Conservation (phyloP, 108 stramenopile species). For the Asterionellopsis glacialis region DNA sequence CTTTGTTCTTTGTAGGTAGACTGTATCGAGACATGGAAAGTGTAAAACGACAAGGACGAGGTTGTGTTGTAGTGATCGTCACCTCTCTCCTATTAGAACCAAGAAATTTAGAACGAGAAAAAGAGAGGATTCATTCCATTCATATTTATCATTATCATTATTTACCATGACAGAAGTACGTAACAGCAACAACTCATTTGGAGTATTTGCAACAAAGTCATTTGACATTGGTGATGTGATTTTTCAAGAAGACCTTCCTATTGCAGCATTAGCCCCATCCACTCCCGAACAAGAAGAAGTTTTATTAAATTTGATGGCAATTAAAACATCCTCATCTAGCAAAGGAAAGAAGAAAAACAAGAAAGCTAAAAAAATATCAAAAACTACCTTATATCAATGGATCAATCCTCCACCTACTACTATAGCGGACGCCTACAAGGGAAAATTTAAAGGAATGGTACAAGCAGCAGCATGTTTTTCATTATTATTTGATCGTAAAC, state of each 20-base stretch:
- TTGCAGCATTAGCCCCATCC: conserved; percentile 30
- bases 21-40: no score
- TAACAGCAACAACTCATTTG: conserved; percentile 19
- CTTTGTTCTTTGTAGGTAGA: no score
- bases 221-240: conserved; percentile 65
- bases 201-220: conserved; percentile 59
- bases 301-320: background rate
- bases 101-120: no score
- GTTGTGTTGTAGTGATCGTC: no score
- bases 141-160: no score
- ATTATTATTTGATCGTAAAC: conserved; percentile 8
- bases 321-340: background rate
- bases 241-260: conserved; percentile 50
- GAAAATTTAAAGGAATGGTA: conserved; percentile 61
- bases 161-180: conserved; percentile 73
- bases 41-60: no score
- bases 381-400: conserved; percentile 20
- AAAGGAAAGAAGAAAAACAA: conserved; percentile 10
- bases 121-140: no score
- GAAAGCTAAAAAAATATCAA: conserved; percentile 1
- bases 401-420: conserved; percentile 17
- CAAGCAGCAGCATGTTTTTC: conserved; percentile 51
- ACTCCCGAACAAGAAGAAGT: conserved; percentile 10
- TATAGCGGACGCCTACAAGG: conserved; percentile 8
- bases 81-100: no score